These are phyloP conservation scores for Clitoria ternatea DNA, from an alignment of 306 rosid genomes.

Conservation along the genomic window DNA sequence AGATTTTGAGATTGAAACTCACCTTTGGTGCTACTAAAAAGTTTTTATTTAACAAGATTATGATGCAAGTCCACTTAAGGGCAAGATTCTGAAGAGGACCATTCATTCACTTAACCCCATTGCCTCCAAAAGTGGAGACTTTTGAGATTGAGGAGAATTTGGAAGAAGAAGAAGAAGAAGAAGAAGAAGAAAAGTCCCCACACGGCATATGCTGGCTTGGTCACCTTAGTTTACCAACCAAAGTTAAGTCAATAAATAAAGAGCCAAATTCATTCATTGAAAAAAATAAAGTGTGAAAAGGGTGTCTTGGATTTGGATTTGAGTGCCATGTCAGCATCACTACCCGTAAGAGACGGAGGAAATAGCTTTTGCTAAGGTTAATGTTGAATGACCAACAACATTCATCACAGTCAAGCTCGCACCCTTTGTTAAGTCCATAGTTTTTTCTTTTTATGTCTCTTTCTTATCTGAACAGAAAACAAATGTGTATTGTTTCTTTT, in stretches of 20 bases:
- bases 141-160: background rate
- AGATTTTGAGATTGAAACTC: slow-evolving; percentile 1
- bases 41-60: slow-evolving; percentile 11
- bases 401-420: background rate
- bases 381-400: background rate
- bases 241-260: background rate
- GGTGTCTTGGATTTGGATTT: slow-evolving; percentile 16
- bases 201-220: slow-evolving; percentile 45
- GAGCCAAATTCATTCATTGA: background rate
- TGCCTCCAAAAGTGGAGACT: slow-evolving; percentile 5
- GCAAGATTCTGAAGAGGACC: background rate
- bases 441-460: no score
- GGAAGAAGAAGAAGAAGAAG: background rate
- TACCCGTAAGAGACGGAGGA: background rate
- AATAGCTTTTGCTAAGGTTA: background rate
- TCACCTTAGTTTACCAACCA: slow-evolving; percentile 32
- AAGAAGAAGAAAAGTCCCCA: slow-evolving; percentile 21
- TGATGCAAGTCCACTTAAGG: background rate
- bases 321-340: background rate
- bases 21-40: slow-evolving; percentile 32
- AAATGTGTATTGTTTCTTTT: no score
- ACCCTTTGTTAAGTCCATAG: background rate
- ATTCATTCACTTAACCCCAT: slow-evolving; percentile 5
- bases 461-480: no score
- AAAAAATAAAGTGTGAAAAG: slow-evolving; percentile 3